Conservation (phyloP, 768 basidiomycete genomes). For the Suillus discolor region DNA sequence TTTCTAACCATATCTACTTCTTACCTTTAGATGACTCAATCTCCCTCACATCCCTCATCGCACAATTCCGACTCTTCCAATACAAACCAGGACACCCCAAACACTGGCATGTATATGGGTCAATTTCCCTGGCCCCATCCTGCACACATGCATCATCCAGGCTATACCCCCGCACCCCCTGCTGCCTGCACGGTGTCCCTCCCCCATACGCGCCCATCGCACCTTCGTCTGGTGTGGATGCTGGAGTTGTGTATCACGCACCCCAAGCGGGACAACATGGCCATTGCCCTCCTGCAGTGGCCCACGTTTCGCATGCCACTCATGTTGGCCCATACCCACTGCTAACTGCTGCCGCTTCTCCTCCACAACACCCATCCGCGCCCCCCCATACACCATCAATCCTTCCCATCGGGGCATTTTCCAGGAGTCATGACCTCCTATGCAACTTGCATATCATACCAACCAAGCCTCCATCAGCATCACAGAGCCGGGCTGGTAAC, state of each 20-base stretch:
- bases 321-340: not conserved
- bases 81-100: too few species aligned
- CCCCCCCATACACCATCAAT: not conserved
- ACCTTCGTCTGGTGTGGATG: not conserved
- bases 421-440: not conserved
- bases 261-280: not conserved
- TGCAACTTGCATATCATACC: not conserved
- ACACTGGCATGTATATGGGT: not conserved
- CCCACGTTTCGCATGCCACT: not conserved
- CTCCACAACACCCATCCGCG: not conserved
- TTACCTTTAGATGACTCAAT: not conserved
- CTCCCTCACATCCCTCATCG: not conserved
- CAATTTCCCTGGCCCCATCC: not conserved
- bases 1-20: too few species aligned
- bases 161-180: too few species aligned
- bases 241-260: not conserved
- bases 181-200: too few species aligned
- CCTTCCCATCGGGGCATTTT: not conserved
- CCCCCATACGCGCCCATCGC: not conserved
- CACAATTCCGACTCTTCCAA: not conserved
- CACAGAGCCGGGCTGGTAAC: too few species aligned
- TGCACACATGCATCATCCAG: not conserved
- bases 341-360: too few species aligned
- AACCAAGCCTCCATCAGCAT: not conserved
- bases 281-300: not conserved